Percentiles rank a stretch among this genome's conserved stretches.
These are phyloP conservation scores for Talaromyces trachyspermus DNA, from an alignment of 495 filamentous ascomycete genomes.

Conservation along the genomic window DNA sequence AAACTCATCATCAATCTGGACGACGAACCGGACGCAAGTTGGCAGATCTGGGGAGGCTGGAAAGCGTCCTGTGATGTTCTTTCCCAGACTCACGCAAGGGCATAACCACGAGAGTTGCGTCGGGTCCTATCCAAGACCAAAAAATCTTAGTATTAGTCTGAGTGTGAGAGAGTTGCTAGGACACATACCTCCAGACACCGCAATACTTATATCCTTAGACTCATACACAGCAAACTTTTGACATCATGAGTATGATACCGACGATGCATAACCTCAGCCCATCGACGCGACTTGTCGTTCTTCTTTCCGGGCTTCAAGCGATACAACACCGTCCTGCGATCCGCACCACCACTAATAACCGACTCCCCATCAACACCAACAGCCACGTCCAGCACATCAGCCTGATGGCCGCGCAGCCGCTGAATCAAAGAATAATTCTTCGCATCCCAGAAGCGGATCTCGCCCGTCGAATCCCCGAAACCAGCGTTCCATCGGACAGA, in stretches of 20 bases:
- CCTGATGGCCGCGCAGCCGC: constrained; percentile 73
- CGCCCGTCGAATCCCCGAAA: constrained; percentile 94
- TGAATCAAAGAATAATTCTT: constrained; percentile 83
- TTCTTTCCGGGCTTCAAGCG: constrained; percentile 47
- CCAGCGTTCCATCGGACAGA: constrained; percentile 77
- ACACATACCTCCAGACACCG: constrained; percentile 80
- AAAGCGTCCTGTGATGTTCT: constrained; percentile 71
- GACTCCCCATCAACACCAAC: constrained; percentile 71
- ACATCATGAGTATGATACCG: constrained; percentile 89
- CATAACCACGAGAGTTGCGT: constrained; percentile 71
- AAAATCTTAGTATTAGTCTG: not conserved
- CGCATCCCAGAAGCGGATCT: constrained; percentile 88
- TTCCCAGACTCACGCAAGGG: constrained; percentile 74
- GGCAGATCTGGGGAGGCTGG: constrained; percentile 72
- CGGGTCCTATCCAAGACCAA: constrained; percentile 55
- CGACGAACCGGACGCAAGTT: constrained; percentile 60
- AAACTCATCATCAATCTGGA: constrained; percentile 76
- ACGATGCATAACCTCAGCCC: constrained; percentile 77
- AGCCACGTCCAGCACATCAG: constrained; percentile 83
- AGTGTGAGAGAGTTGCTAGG: not conserved
- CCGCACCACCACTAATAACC: constrained; percentile 87
- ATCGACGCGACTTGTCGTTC: constrained; percentile 53
- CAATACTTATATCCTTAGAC: constrained; percentile 69
- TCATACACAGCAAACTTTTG: constrained; percentile 92
- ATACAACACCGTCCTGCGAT: constrained; percentile 77